These are phyloP conservation scores for Boletus pseudo-olivaceus DNA, from an alignment of 768 basidiomycete genomes.

Conservation along the genomic window DNA sequence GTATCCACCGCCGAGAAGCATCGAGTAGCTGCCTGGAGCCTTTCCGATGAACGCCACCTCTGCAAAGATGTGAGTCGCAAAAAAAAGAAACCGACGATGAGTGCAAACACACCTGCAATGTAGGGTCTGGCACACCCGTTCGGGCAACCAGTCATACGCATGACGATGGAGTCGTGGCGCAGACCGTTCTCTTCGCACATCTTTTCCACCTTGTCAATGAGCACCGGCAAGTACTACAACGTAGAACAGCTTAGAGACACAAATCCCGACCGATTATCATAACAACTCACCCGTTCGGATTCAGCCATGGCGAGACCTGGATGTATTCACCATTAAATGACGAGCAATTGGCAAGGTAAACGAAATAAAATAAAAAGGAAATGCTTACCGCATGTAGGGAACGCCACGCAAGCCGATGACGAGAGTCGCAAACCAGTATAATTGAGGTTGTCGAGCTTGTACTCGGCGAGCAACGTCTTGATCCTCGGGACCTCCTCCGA, in stretches of 20 bases:
- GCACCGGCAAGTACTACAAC: conserved; percentile 79
- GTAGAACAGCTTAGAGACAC: conserved; percentile 37
- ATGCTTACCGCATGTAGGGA: conserved; percentile 81
- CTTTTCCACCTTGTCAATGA: conserved; percentile 92
- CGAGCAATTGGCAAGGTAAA: not conserved
- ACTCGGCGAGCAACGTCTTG: conserved; percentile 74
- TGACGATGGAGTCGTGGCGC: conserved; percentile 91
- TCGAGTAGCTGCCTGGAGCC: conserved; percentile 86
- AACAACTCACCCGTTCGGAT: conserved; percentile 54
- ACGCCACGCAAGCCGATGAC: conserved; percentile 94
- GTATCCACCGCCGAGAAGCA: conserved; percentile 96
- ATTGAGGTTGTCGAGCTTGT: conserved; percentile 85
- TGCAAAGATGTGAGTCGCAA: conserved; percentile 25
- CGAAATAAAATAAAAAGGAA: no score
- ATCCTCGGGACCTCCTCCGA: conserved; percentile 71
- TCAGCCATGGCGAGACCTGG: conserved; percentile 75
- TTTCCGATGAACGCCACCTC: conserved; percentile 98
- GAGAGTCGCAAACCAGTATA: conserved; percentile 79
- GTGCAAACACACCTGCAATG: conserved; percentile 56
- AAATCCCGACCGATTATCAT: not conserved
- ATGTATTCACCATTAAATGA: not conserved
- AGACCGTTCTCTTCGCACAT: conserved; percentile 93
- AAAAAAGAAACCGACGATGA: not conserved
- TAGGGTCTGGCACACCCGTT: conserved; percentile 94
- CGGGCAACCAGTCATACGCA: conserved; percentile 98